Evolutionary conservation across 306 rosid species (phyloP), one percentile per base, ranked within the genome.

Genomic region (Pyrus bretschneideri): DNA sequence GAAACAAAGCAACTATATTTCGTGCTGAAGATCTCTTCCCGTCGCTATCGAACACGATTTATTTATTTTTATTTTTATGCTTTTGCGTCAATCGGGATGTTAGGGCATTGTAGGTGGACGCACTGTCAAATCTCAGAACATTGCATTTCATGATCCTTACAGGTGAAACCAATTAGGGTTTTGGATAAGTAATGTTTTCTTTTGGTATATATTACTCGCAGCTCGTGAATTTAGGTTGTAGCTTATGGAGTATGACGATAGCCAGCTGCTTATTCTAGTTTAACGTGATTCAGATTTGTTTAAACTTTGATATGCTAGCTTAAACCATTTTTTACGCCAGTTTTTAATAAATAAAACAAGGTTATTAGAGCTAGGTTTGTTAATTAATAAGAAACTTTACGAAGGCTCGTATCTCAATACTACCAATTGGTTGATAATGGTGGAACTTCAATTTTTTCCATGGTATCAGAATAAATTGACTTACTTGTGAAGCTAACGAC

Each of bases 81-180:
- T 59, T 83, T 86, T 70, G 78, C 76, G 76, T 21, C 70, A 77
- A 75, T 86, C 90, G 87, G 83, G 81, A 79, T 74, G 66, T 78
- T 72, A 77, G 87, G 78, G 83, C 87, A 85, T 71, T 88, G 93
- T 83, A 89, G 62, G 57, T 78, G 86, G 88, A 86, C 91, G 49
- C 62, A 55, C 54, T 64, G 19, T 82, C 59, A 59, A 59, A 60
- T 42, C 27, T 25, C 69, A 58, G 33, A 67, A 59, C 55, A 76
- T 51, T 38, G 57, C 52, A 44, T 6, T 55, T 54, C 23, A 3
- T 5, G 61, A 66, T 74, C 70, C 60, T 86, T 77, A 23, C 35
- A 25, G 83, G 80, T 72, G 80, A 83, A 52, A 69, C 64, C 65
- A 25, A 69, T 63, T 49, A 46, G 60, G 35, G 59, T 25, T 25